phyloP scores from a whole-genome alignment of 495 filamentous ascomycete species.

The Penicillium manginii region DNA sequence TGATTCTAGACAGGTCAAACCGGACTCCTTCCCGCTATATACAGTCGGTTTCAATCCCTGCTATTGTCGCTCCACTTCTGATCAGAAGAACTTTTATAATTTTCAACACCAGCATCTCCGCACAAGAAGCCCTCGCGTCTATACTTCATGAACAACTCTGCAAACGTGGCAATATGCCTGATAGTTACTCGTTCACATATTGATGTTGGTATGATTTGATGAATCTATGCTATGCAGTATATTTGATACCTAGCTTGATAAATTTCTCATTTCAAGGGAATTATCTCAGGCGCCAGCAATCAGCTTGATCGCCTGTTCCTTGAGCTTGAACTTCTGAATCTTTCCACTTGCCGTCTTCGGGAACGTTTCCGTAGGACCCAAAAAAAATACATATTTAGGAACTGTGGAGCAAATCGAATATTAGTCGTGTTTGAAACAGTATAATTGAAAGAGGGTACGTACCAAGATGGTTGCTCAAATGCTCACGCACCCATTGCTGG shows the following conservation, averaged over 20 bases:
- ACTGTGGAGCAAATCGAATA: slow-evolving; percentile 41
- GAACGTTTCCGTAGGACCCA: slow-evolving; percentile 58
- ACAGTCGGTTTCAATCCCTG: too few species aligned
- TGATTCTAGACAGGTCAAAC: too few species aligned
- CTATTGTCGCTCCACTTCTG: too few species aligned
- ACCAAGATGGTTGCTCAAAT: slow-evolving; percentile 77
- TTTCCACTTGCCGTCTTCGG: slow-evolving; percentile 97
- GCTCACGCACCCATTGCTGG: slow-evolving; percentile 70
- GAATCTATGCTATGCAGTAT: neutral
- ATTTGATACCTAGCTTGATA: neutral
- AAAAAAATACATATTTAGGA: slow-evolving; percentile 89
- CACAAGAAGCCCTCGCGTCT: too few species aligned
- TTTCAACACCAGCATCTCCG: too few species aligned
- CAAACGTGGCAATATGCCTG: too few species aligned
- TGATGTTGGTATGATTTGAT: neutral
- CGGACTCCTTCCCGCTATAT: neutral
- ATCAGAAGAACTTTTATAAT: too few species aligned
- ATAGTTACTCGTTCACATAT: neutral
- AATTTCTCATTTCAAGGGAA: neutral
- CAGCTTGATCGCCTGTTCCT: slow-evolving; percentile 60
- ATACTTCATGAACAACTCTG: too few species aligned
- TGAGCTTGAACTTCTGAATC: slow-evolving; percentile 93
- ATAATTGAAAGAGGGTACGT: slow-evolving; percentile 25
- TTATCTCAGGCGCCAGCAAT: slow-evolving; percentile 26
- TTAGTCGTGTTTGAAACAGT: neutral